Evolutionary conservation across 2,329 filamentous ascomycete species (phyloP), one percentile per base, ranked within the genome.

Genomic region (Chaetomiaceae sp.): DNA sequence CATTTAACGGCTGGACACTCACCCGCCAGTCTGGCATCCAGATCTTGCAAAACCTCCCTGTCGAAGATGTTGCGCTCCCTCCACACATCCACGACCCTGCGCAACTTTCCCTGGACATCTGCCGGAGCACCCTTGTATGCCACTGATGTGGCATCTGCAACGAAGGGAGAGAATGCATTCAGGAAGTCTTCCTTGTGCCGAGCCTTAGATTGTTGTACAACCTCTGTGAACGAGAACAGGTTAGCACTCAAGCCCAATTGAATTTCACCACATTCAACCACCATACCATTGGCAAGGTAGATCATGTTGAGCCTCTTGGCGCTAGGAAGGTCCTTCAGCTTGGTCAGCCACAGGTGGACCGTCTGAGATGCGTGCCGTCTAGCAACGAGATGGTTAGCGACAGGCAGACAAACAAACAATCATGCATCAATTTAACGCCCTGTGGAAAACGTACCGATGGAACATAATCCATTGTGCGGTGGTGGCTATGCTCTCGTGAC

Each of bases 381-480:
- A 47, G n/a, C 42, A 48, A 52, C 52, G 20, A 41, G 26, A 37
- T 42, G 47, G 57, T 68, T 56, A 70, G 65, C 51, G 42, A 22
- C 53, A 41, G 26, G 27, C 41, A 49, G 48, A 42, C 35, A 43
- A 36, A 27, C 19, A 6, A 34, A 22, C 3, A 14, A 4, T 11
- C 29, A n/a, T 14, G 27, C 27, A 15, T 10, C n/a, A n/a, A n/a
- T n/a, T n/a, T n/a, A n/a, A n/a, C n/a, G n/a, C n/a, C n/a, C n/a
- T n/a, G n/a, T n/a, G n/a, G n/a, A n/a, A n/a, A n/a, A 55, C 65
- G 52, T 81, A 95, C 89, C 89, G 85, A 70, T 98, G 91, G 65
- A 98, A 98, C 85, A 98, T 94, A 52, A 98, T 93, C 94, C 94
- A 98, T 81, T 97, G 91, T 48, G 93, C 89, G 52, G 95, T 90